Evolutionary conservation across 495 filamentous ascomycete genomes (phyloP).

Genomic region (Aspergillus haitiensis): DNA sequence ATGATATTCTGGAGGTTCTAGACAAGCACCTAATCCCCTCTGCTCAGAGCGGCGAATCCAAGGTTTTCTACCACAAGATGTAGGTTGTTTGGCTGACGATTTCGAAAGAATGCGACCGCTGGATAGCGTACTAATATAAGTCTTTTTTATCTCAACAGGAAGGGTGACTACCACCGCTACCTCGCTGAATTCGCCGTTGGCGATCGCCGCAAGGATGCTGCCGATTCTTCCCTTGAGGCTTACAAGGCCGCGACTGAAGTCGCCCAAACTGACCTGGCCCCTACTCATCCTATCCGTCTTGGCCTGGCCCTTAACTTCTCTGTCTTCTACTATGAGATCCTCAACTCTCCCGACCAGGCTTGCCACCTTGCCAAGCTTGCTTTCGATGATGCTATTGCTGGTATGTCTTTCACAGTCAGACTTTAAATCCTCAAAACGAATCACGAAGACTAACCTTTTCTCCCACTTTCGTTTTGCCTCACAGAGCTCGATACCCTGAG

Average conservation of each 20-base stretch:
- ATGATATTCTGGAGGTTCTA: conserved; percentile 96
- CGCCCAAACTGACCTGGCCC: conserved; percentile 94
- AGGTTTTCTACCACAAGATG: conserved; percentile 99
- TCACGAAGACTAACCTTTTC: conserved; percentile 23
- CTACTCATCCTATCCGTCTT: conserved; percentile 98
- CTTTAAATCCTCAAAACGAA: not conserved
- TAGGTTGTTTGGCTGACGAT: conserved; percentile 42
- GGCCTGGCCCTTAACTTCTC: conserved; percentile 99
- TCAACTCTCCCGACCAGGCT: conserved; percentile 97
- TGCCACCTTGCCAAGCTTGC: conserved; percentile 99
- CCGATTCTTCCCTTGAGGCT: conserved; percentile 94
- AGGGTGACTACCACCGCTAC: conserved; percentile 99
- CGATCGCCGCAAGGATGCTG: conserved; percentile 96
- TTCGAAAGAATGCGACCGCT: not conserved
- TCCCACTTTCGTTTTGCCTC: too few relatives aligned
- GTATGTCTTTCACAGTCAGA: conserved; percentile 48
- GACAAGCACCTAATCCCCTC: conserved; percentile 96
- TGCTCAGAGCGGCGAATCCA: conserved; percentile 94
- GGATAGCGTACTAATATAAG: conserved; percentile 8
- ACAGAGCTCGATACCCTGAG: conserved; percentile 96
- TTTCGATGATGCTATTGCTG: conserved; percentile 98
- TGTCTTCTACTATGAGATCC: conserved; percentile 99
- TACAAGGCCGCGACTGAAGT: conserved; percentile 99
- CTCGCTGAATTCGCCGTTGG: conserved; percentile 97
- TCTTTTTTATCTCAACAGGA: conserved; percentile 57